Conservation (phyloP, 2,329 filamentous ascomycete genomes). For the Cladophialophora psammophila region DNA sequence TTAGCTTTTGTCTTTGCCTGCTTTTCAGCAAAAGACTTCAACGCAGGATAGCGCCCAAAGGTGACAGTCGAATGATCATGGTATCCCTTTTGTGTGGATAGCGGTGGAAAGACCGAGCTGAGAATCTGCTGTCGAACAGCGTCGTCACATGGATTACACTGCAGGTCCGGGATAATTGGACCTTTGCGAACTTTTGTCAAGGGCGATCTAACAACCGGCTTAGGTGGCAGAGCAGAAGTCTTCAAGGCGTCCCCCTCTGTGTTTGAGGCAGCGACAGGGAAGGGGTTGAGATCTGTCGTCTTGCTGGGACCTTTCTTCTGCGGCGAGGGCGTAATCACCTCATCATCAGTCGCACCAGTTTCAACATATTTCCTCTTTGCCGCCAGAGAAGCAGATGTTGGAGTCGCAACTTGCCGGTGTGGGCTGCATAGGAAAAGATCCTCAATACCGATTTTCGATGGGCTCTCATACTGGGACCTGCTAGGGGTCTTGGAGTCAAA, state of each 20-base stretch:
- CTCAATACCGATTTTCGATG: conserved; percentile 48
- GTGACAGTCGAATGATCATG: conserved; percentile 71
- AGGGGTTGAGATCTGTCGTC: neutral
- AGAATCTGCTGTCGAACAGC: conserved; percentile 77
- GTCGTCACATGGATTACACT: conserved; percentile 91
- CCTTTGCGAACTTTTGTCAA: conserved; percentile 53
- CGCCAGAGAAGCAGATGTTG: conserved; percentile 14
- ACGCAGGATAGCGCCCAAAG: conserved; percentile 74
- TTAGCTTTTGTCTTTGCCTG: conserved; percentile 56
- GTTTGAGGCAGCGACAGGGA: neutral
- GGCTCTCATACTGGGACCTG: conserved; percentile 55
- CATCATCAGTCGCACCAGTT: conserved; percentile 26
- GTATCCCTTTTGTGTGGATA: conserved; percentile 79
- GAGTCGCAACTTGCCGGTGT: conserved; percentile 58
- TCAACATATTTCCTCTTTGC: conserved; percentile 32
- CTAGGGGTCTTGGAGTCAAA: conserved; percentile 79
- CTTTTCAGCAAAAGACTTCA: conserved; percentile 80
- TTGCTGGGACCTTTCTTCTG: conserved; percentile 17
- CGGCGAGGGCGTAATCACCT: conserved; percentile 26
- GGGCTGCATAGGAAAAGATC: conserved; percentile 72
- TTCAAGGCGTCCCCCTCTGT: conserved; percentile 33
- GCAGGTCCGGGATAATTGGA: conserved; percentile 78
- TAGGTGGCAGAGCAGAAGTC: conserved; percentile 28
- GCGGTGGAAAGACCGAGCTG: conserved; percentile 72
- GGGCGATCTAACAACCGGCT: conserved; percentile 36